Evolutionary conservation across 139 green algal genomes (phyloP), one percentile per base, ranked within the genome.

Genomic region (Closterium sp.): DNA sequence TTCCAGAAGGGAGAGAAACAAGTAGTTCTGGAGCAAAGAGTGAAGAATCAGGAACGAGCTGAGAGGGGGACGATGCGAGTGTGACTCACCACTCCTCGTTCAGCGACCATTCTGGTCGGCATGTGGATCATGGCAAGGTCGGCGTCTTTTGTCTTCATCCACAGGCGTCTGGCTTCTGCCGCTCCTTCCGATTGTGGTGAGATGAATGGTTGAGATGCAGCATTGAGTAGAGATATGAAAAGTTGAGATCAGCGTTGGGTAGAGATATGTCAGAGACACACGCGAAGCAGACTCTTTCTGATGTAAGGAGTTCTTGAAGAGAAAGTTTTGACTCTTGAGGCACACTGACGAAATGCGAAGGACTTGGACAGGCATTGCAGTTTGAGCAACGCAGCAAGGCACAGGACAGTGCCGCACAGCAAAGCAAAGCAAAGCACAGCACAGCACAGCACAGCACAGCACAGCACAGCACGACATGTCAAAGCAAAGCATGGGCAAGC

Each of bases 51-150:
- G 4, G 50, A 31, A 88, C 27, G 28, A 91, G 9, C 4, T n/a
- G 6, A 90, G n/a, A 10, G 34, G 4, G 5, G 87, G n/a, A 86
- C 0, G 88, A 29, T 29, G 89, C 3, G 70, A 32, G 50, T 31
- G 38, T 0, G 9, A 91, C 84, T 22, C 50, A 93, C 90, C 24
- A 93, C 22, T 28, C n/a, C 28, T 31, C 92, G 84, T 50, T 94
- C 92, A 2, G 89, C 89, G 0, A 93, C 88, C 89, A 94, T 34
- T 19, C 62, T 42, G 24, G 34, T 86, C 13, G 92, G 92, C 92
- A 94, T 93, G 31, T 90, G 88, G 38, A 38, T 29, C 22, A 91
- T 70, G 9, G 90, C 50, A 21, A 84, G 42, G 45, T 90, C 34
- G 45, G 90, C 30, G 28, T 93, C 70, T 21, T 73, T 38, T 31